Evolutionary conservation across 148 eudicot genomes (phyloP), one percentile per base, ranked within the genome.

Genomic region (Rhododendron molle): DNA sequence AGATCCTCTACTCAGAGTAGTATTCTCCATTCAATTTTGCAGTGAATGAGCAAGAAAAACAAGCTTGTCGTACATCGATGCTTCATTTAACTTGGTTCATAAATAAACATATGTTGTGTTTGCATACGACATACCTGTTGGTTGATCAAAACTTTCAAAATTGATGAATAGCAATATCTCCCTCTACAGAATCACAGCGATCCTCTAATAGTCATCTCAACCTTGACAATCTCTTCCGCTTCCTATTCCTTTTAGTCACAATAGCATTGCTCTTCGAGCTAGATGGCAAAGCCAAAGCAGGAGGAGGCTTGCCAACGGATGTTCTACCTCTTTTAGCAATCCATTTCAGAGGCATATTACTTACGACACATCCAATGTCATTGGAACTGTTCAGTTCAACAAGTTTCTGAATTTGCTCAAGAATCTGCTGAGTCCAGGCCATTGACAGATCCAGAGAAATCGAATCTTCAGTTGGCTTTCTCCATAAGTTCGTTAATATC

Each of bases 371-470:
- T 21, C 93, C 84, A 65, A 95, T 88, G 85, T 94, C 91, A 85
- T 83, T 83, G 34, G 94, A 80, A 83, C 83, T 84, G 67, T 91
- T 89, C 50, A 95, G 90, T 44, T 94, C 91, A 83, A 92, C 97
- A 50, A 94, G 92, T 83, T 87, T 93, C 83, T 91, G 90, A 73
- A 94, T 91, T 82, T 93, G 95, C 80, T 87, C 94, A 82, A 93
- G 92, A 88, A 94, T 90, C 83, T 93, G 95, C 12, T 88, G 90
- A 5, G 96, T 87, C 95, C 89, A 95, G 60, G 98, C 99, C 88
- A 87, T 91, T 54, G 96, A 92, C 83, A 92, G 88, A 83, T 97
- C 98, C 92, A 95, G 83, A 49, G 87, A 93, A 44, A 94, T 86
- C 12, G 98, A 94, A 89, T 93, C 98, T 83, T 94, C 98, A 89